phyloP scores from a whole-genome alignment of 495 filamentous ascomycete species.

The Penicillium bovifimosum region DNA sequence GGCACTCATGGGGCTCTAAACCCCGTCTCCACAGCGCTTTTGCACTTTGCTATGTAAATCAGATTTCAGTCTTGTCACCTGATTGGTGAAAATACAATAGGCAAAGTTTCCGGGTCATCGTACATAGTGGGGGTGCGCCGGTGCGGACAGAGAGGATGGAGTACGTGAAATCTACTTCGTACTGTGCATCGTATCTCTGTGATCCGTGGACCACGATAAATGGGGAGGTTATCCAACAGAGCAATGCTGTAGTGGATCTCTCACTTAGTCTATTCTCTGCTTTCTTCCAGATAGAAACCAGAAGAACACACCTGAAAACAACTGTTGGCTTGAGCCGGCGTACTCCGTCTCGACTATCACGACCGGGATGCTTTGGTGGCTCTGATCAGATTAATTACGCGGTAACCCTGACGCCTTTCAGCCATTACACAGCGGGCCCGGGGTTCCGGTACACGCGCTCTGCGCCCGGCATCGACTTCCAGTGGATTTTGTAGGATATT shows the following conservation, averaged over 20 bases:
- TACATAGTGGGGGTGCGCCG: neutral
- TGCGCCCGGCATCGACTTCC: slow-evolving; percentile 14
- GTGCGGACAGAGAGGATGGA: neutral
- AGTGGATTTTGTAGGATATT: neutral
- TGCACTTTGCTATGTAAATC: slow-evolving; percentile 1
- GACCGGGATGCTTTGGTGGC: slow-evolving; percentile 1
- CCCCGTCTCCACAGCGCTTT: neutral
- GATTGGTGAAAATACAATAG: slow-evolving; percentile 3
- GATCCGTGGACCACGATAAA: neutral
- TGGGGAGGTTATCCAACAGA: neutral
- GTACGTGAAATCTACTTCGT: neutral
- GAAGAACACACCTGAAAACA: neutral
- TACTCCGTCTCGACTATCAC: slow-evolving; percentile 1
- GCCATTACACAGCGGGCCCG: slow-evolving; percentile 23
- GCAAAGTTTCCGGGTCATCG: slow-evolving; percentile 1
- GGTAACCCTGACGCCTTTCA: slow-evolving; percentile 1
- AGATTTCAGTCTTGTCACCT: neutral
- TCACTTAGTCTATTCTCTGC: neutral
- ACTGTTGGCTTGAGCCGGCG: neutral
- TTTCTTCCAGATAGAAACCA: no score
- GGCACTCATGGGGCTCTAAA: neutral
- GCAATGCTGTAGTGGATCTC: slow-evolving; percentile 20
- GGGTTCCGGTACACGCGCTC: slow-evolving; percentile 6
- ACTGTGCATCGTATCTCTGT: no score
- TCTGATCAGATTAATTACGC: slow-evolving; percentile 6